Evolutionary conservation across 495 filamentous ascomycete genomes (phyloP).

Genomic region (Talaromyces ruber): DNA sequence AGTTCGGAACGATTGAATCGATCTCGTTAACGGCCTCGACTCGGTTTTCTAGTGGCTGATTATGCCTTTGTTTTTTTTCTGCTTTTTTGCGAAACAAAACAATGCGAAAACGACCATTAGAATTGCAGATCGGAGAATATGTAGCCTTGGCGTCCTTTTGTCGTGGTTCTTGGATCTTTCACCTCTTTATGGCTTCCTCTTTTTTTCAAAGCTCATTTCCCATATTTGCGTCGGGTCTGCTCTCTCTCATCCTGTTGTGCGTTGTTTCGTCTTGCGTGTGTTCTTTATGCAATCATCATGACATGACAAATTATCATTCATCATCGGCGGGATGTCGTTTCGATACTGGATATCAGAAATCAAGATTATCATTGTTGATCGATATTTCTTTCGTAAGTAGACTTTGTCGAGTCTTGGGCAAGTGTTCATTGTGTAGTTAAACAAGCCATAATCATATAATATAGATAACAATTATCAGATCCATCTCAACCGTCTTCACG

Average conservation of each 20-base stretch:
- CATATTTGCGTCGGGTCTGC: constrained; percentile 10
- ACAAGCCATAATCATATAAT: background rate
- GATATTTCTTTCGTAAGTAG: background rate
- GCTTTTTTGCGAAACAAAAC: constrained; percentile 4
- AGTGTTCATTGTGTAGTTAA: background rate
- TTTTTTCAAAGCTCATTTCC: constrained; percentile 16
- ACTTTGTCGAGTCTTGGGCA: no score
- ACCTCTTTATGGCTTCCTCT: constrained; percentile 18
- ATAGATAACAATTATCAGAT: no score
- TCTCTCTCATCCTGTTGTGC: constrained; percentile 14
- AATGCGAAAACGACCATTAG: constrained; percentile 17
- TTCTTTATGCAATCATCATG: constrained; percentile 29
- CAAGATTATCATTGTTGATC: background rate
- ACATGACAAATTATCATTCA: constrained; percentile 34
- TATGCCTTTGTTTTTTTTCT: constrained; percentile 30
- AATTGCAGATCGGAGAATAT: constrained; percentile 28
- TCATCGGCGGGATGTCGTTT: constrained; percentile 35
- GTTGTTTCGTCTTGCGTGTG: constrained; percentile 8
- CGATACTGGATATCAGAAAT: background rate
- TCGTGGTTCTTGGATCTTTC: constrained; percentile 5
- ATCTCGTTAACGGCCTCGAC: constrained; percentile 8
- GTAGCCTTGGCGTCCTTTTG: constrained; percentile 3
- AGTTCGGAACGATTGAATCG: background rate
- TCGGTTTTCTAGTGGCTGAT: constrained; percentile 21
- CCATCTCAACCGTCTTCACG: background rate